Conservation (phyloP, 768 basidiomycete genomes). For the Lactarius pseudohatsudake region DNA sequence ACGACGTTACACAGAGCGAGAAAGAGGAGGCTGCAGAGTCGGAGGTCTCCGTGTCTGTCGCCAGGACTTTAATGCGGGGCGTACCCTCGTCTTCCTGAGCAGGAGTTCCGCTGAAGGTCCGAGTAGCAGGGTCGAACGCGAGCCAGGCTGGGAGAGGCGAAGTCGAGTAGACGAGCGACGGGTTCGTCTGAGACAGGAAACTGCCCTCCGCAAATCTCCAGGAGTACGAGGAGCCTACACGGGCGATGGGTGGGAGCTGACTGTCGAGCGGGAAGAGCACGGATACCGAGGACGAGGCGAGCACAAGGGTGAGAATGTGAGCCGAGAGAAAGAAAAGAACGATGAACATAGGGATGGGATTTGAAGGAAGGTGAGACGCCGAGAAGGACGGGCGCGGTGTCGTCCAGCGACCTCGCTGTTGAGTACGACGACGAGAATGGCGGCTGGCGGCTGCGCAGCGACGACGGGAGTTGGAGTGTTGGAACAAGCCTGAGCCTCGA, state of each 20-base stretch:
- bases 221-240: constrained; percentile 57
- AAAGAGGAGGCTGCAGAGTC: constrained; percentile 51
- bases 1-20: constrained; percentile 55
- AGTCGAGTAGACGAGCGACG: constrained; percentile 51
- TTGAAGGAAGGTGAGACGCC: constrained; percentile 24
- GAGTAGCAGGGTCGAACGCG: constrained; percentile 58
- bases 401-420: constrained; percentile 34
- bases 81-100: constrained; percentile 59
- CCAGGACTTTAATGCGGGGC: constrained; percentile 60
- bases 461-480: constrained; percentile 12
- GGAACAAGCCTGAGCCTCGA: constrained; percentile 2
- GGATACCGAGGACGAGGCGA: constrained; percentile 38
- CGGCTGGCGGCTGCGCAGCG: constrained; percentile 11
- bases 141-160: constrained; percentile 74
- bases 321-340: constrained; percentile 55
- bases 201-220: constrained; percentile 71
- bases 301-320: constrained; percentile 44
- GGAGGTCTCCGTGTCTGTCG: constrained; percentile 49
- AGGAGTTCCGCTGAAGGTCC: constrained; percentile 72
- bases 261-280: constrained; percentile 61
- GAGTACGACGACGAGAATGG: constrained; percentile 26
- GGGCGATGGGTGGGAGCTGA: constrained; percentile 80
- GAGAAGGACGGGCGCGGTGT: constrained; percentile 31
- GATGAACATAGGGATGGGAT: constrained; percentile 59
- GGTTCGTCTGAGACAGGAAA: constrained; percentile 52